Base-by-base conservation (phyloP, 441 rosid species). In the Daphne laureola region DNA sequence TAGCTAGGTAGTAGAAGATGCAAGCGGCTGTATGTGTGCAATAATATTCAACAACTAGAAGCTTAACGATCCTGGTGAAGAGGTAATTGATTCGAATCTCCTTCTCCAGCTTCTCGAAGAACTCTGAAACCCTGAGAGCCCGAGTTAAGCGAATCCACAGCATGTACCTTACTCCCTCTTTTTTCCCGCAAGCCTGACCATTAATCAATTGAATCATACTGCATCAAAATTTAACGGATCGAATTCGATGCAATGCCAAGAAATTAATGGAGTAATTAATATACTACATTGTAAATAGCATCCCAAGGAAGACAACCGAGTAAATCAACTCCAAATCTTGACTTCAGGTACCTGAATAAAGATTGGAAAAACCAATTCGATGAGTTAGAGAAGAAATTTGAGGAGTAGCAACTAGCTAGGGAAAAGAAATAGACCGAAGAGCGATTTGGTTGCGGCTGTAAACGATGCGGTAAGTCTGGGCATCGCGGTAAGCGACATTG, bases 301-400 rank as follows among this genome's bases (percentile, higher is more conserved):
- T 84, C 91, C 91, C 87, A 84, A 35, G 91, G 87, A 69, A 78
- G 52, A 61, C 87, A 78, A n/a, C 81, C 73, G 0, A 81, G 68
- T 26, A 81, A 14, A 59, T 84, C 87, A 40, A 84, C 67, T 4
- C 65, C 25, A 57, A 84, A 84, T 7, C 74, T 51, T 1, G 91
- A 81, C 47, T 72, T 81, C 55, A 84, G 63, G 76, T 78, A 84
- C 69, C 90, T 83, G 47, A 14, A 31, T 31, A 8, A 46, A 46
- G 4, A 2, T 0, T 3, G 44, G 2, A 2, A 11, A 54, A 2
- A 5, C 43, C 46, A 8, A 26, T 26, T 23, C 21, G 25, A 21
- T 21, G 41, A n/a, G 9, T 42, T 7, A 38, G 4, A 53, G 8
- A 5, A 18, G 35, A 8, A 14, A 54, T 13, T 8, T 14, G 40